Evolutionary conservation across 805 yeast genomes (phyloP).

Genomic region (Huiozyma sinensis): DNA sequence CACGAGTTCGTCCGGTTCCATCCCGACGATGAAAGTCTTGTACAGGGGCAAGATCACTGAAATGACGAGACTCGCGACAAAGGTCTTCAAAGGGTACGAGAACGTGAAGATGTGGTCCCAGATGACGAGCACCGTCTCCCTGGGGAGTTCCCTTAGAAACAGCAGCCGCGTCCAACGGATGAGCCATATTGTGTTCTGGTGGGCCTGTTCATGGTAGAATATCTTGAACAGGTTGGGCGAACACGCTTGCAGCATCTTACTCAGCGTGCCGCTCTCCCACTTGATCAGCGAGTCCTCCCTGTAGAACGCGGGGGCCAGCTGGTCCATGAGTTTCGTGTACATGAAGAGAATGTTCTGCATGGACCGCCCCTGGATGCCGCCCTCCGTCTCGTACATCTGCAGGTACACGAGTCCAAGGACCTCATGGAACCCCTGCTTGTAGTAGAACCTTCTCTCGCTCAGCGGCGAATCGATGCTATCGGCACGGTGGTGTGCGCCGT

Average conservation of each 20-base stretch:
- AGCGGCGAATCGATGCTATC: not conserved
- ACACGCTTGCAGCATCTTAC: slow-evolving; percentile 13
- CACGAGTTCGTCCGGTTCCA: slow-evolving; percentile 13
- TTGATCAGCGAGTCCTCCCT: slow-evolving; percentile 15
- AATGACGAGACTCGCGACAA: slow-evolving; percentile 17
- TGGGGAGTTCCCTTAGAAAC: slow-evolving; percentile 23
- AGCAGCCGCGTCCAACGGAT: slow-evolving; percentile 26
- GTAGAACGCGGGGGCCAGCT: slow-evolving; percentile 18
- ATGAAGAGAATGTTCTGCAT: slow-evolving; percentile 14
- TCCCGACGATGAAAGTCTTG: not conserved
- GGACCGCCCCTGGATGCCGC: not conserved
- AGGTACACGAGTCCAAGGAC: slow-evolving; percentile 20
- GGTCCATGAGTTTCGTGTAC: slow-evolving; percentile 21
- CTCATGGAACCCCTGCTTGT: slow-evolving; percentile 28
- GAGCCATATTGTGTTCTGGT: slow-evolving; percentile 22
- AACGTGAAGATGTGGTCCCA: slow-evolving; percentile 27
- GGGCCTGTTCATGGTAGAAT: slow-evolving; percentile 5
- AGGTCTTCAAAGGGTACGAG: slow-evolving; percentile 13
- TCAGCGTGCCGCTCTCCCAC: slow-evolving; percentile 18
- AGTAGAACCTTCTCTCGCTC: slow-evolving; percentile 5
- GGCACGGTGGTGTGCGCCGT: not conserved
- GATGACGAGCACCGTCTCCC: slow-evolving; percentile 13
- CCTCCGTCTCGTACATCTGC: slow-evolving; percentile 12
- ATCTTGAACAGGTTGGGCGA: slow-evolving; percentile 11
- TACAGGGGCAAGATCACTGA: slow-evolving; percentile 10